phyloP scores from a whole-genome alignment of 805 yeast species.

The Maudiozyma serrabonitensis region DNA sequence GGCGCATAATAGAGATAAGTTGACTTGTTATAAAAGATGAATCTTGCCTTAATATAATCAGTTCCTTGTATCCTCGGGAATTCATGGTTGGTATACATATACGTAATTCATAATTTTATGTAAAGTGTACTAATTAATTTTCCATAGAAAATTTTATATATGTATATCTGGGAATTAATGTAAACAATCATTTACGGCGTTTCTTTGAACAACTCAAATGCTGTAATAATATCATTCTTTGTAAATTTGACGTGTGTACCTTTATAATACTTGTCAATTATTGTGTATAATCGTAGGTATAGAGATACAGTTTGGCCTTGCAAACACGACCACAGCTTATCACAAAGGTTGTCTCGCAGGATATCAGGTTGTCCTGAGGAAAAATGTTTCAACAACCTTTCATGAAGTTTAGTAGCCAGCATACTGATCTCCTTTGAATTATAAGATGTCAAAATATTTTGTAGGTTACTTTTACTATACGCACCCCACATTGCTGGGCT shows the following conservation, averaged over 20 bases:
- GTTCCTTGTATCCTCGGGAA: no score
- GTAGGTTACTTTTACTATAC: conserved; percentile 49
- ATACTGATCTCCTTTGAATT: conserved; percentile 48
- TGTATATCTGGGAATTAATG: no score
- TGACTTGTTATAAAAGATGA: no score
- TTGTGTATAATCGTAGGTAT: conserved; percentile 43
- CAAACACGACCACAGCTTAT: conserved; percentile 59
- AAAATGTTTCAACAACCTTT: conserved; percentile 50
- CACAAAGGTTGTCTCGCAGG: conserved; percentile 37
- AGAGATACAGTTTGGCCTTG: conserved; percentile 53
- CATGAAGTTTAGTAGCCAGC: conserved; percentile 45
- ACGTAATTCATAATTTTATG: no score
- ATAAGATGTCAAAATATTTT: conserved; percentile 45
- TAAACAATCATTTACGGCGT: neutral
- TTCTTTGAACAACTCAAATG: conserved; percentile 34
- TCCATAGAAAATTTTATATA: no score
- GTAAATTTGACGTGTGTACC: conserved; percentile 44
- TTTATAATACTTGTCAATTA: conserved; percentile 47
- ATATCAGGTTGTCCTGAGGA: conserved; percentile 15
- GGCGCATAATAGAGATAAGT: no score
- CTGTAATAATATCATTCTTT: conserved; percentile 46
- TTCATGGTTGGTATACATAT: no score
- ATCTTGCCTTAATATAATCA: no score
- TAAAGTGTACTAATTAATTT: no score
- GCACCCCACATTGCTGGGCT: conserved; percentile 53